Conservation (phyloP, 306 rosid species). For the Sechiopsis laciniata region DNA sequence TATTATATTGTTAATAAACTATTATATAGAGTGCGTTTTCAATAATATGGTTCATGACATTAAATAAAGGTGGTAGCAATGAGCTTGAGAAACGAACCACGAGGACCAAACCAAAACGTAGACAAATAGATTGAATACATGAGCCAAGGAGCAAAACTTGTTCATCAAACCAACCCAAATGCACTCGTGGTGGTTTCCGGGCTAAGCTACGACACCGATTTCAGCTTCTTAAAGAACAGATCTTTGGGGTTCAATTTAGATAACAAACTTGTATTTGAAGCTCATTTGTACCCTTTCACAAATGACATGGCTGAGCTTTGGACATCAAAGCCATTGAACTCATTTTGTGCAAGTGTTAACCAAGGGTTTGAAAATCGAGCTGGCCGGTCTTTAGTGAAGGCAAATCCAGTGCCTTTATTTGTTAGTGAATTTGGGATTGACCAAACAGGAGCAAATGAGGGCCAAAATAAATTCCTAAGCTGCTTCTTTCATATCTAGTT, state of each 20-base stretch:
- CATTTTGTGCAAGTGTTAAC: conserved; percentile 33
- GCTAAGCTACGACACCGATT: conserved; percentile 29
- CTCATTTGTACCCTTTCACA: conserved; percentile 44
- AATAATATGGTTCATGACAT: too few relatives aligned
- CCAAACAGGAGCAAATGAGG: conserved; percentile 18
- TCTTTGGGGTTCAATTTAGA: conserved; percentile 22
- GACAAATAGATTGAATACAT: conserved; percentile 36
- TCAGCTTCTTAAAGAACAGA: conserved; percentile 30
- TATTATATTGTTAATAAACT: too few relatives aligned
- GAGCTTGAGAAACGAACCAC: conserved; percentile 40
- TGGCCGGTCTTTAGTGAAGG: conserved; percentile 35
- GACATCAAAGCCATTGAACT: conserved; percentile 43
- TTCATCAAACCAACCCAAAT: conserved; percentile 32
- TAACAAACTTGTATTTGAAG: conserved; percentile 38
- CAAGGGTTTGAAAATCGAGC: conserved; percentile 29
- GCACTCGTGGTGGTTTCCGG: conserved; percentile 33
- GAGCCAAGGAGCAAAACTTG: conserved; percentile 33
- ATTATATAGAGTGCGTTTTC: too few relatives aligned
- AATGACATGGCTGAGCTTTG: conserved; percentile 5
- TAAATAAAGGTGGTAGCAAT: conserved; percentile 34
- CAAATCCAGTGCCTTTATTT: conserved; percentile 27
- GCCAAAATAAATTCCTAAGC: conserved; percentile 25
- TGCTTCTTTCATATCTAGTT: conserved; percentile 40
- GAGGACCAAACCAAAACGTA: conserved; percentile 30
- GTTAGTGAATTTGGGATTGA: conserved; percentile 46